Base-by-base conservation (phyloP, 805 yeast species). In the Pichia sporocuriosa region DNA sequence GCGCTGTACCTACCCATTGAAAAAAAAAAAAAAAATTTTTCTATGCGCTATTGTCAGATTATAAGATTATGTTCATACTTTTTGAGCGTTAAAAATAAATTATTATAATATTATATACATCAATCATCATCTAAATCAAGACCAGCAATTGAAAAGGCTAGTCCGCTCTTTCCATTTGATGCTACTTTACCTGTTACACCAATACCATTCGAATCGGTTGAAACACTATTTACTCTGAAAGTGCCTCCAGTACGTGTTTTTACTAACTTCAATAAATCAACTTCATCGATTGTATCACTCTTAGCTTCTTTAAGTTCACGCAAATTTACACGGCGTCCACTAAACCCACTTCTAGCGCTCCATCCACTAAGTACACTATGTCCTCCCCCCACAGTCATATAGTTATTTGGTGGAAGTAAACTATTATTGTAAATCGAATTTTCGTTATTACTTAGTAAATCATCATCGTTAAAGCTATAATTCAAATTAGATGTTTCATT, bases 141-240 rank as follows among this genome's bases (percentile, higher is more conserved):
- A 12, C 41, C 47, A 11, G 30, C 34, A 10, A 51, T 37, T 11
- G 48, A 44, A 24, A 28, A 50, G 4, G 54, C 54, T 22, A 51
- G 36, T 1, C 48, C 54, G 15, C 29, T 35, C 16, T 12, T 25
- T 9, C 17, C 32, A 19, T 30, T 30, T n/a, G 19, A 7, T 8
- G n/a, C n/a, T n/a, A n/a, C n/a, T n/a, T n/a, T n/a, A n/a, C n/a
- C n/a, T n/a, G n/a, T n/a, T n/a, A n/a, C n/a, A n/a, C n/a, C n/a
- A n/a, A n/a, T n/a, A n/a, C n/a, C n/a, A n/a, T n/a, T n/a, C n/a
- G n/a, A n/a, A n/a, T n/a, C n/a, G n/a, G n/a, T n/a, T n/a, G n/a
- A n/a, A n/a, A n/a, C n/a, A n/a, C 13, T 26, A 6, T 6, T 12
- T 6, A 11, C 29, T 13, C 13, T 12, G 3, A 38, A n/a, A 1